A percentile compares a stretch with the other conserved stretches of the same genome.
Evolutionary conservation across 345 rosid genomes (phyloP).

Genomic region (Pistacia atlantica): DNA sequence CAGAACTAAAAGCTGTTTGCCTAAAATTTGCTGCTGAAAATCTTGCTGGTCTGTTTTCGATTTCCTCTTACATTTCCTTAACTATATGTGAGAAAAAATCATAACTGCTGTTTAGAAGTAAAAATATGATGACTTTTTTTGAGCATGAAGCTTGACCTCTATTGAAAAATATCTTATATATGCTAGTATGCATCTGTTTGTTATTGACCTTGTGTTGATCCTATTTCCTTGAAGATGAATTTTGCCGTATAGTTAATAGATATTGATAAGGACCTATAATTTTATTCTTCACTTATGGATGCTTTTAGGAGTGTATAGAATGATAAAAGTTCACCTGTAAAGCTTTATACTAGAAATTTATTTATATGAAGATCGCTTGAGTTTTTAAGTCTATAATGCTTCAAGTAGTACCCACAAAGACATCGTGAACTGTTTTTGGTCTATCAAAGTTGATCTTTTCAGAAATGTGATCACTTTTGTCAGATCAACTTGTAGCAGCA

Average conservation of each 20-base stretch:
- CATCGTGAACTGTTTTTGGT: neutral
- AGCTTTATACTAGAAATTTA: neutral
- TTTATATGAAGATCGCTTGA: neutral
- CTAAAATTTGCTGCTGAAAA: constrained; percentile 62
- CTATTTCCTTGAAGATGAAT: neutral
- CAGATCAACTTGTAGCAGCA: neutral
- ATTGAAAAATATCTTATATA: neutral
- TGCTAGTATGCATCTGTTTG: neutral
- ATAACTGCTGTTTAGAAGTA: neutral
- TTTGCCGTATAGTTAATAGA: neutral
- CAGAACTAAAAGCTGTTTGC: constrained; percentile 55
- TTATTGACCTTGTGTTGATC: constrained; percentile 8
- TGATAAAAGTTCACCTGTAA: neutral
- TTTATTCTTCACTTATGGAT: neutral
- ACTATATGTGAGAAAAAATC: neutral
- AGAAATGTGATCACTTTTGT: neutral
- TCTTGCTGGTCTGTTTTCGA: constrained; percentile 39
- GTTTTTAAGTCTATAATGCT: neutral
- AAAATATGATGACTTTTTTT: constrained; percentile 9
- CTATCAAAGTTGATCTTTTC: neutral
- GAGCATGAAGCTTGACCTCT: constrained; percentile 3
- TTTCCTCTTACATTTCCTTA: constrained; percentile 8
- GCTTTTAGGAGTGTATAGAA: neutral
- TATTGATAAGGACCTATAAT: neutral
- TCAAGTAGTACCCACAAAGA: neutral